phyloP scores from a whole-genome alignment of 306 rosid species.

The Dryas alaskensis region DNA sequence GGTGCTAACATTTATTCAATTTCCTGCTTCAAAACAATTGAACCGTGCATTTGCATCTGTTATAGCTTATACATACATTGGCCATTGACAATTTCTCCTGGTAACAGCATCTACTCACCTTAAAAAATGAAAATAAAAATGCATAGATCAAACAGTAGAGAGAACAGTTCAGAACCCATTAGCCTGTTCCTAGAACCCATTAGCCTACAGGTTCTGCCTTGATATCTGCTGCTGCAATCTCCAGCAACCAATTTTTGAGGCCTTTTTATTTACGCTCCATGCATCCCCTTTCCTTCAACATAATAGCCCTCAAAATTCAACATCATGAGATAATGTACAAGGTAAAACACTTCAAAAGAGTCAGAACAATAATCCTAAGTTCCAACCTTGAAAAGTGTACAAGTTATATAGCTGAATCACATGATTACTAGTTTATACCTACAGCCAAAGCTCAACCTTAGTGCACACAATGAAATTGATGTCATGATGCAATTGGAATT shows the following conservation, averaged over 20 bases:
- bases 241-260: no score
- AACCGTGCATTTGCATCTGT: background rate
- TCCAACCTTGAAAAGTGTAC: background rate
- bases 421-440: background rate
- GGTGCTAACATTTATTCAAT: background rate
- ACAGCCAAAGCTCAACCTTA: constrained; percentile 1
- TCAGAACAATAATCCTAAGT: background rate
- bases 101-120: background rate
- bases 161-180: no score
- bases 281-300: no score
- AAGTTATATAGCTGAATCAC: background rate
- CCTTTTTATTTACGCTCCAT: no score
- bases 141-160: background rate
- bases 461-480: background rate
- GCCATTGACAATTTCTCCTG: background rate
- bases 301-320: no score
- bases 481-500: background rate
- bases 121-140: background rate
- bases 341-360: background rate
- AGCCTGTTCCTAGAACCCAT: no score
- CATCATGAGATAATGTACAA: no score
- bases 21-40: background rate
- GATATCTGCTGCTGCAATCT: no score
- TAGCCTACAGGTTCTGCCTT: no score
- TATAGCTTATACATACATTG: background rate